Evolutionary conservation across 2,329 filamentous ascomycete genomes (phyloP), one percentile per base, ranked within the genome.

Genomic region (Calonectria henricotiae): DNA sequence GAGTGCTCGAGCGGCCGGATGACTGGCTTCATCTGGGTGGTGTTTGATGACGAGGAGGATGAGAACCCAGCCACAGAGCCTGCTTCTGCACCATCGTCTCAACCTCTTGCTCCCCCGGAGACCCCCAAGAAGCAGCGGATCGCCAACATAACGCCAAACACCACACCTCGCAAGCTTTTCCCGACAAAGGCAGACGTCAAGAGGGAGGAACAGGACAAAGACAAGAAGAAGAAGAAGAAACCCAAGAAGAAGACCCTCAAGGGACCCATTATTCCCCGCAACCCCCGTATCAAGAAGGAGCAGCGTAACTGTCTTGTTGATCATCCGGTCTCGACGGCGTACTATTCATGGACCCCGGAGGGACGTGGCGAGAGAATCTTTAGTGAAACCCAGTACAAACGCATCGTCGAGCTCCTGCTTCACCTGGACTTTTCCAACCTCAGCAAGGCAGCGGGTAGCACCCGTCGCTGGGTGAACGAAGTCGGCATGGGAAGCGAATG

Each of bases 21-120:
- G 78, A 97, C 98, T 0, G 97, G 97, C 0, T 99, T 99, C 75
- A 87, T 98, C 30, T 99, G 97, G 96, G 85, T 98, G 30, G 92
- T 98, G 0, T 93, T 98, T 74, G 92, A 94, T 39, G 87, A 90
- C 11, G 71, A 78, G 41, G 73, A 76, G n/a, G 70, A 74, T 37
- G 70, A 74, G 39, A 43, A 17, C 5, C 13, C 64, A 64, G 32
- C 47, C 60, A 20, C 62, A 43, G 49, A 55, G 47, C 67, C 67
- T 44, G 47, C 77, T 39, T 73, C 75, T 20, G 80, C 78, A n/a
- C 77, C 81, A 3, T 75, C 76, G 2, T 75, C 76, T 30, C 73
- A 69, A 27, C 67, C 55, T 65, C 72, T 65, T 43, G 17, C 63
- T 27, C 15, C 58, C 4, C 79, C 76, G 0, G 72, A 77, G 49